These are phyloP conservation scores for Pisolithus microcarpus DNA, from an alignment of 768 basidiomycete species.

Conservation along the genomic window DNA sequence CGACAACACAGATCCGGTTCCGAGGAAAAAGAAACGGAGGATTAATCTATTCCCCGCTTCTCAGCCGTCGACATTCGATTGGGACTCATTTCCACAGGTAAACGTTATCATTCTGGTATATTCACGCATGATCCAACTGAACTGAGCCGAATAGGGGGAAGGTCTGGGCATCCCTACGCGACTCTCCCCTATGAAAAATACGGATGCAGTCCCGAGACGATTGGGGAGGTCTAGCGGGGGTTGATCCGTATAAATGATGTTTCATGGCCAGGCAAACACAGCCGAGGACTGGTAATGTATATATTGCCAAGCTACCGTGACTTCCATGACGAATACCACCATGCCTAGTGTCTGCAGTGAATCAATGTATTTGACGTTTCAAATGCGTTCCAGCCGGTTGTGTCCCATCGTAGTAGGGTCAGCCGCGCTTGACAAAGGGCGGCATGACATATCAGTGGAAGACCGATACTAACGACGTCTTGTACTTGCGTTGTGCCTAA, in stretches of 20 bases:
- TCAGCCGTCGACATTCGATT: conserved; percentile 36
- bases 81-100: conserved; percentile 39
- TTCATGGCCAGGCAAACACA: too few relatives aligned
- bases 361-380: too few relatives aligned
- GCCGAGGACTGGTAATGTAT: too few relatives aligned
- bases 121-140: background rate
- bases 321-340: too few relatives aligned
- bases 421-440: too few relatives aligned
- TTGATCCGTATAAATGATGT: background rate
- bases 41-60: conserved; percentile 51
- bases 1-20: conserved; percentile 22
- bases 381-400: too few relatives aligned
- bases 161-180: conserved; percentile 58
- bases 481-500: too few relatives aligned
- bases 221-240: conserved; percentile 22
- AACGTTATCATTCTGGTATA: conserved; percentile 5
- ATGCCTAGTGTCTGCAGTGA: too few relatives aligned
- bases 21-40: conserved; percentile 65
- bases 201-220: conserved; percentile 43
- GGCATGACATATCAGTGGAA: too few relatives aligned
- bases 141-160: conserved; percentile 17
- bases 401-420: too few relatives aligned
- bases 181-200: conserved; percentile 60
- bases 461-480: too few relatives aligned
- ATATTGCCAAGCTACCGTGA: too few relatives aligned